Base-by-base conservation (phyloP, 75 land plant genomes). In the Selaginella tamariscina region DNA sequence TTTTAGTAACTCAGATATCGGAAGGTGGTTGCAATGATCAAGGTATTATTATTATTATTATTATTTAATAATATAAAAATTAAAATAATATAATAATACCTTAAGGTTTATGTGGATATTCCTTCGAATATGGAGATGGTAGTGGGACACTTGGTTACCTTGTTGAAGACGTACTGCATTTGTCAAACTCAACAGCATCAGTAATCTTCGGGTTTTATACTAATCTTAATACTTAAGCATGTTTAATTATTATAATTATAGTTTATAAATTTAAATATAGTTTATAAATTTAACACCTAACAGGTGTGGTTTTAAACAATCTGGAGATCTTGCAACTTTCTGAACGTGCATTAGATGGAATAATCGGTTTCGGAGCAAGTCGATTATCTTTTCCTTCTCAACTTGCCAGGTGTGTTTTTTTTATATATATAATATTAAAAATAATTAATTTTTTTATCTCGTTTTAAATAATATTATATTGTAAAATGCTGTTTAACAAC, bases 311-410 rank as follows among this genome's bases (percentile, higher is more conserved):
- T 54, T 68, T 55, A 75, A 72, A 33, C 87, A 86, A 70, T 68
- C 78, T 54, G 87, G 89, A 0, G 78, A 79, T 13, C 67, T 79
- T 39, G 28, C 73, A 72, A 39, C 23, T 81, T 55, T 79, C 80
- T 21, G 56, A 66, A 67, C 82, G 79, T 65, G 92, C 92, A 24
- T 71, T 88, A 56, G 92, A 88, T 82, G 92, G 92, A 23, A 83
- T 88, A 56, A 71, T 88, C 56, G 91, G 91, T 31, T 83, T 88
- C 79, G 91, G 91, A 56, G 78, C 80, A 71, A 66, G 87, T 56
- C 80, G 83, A 74, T 75, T 85, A 26, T 88, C 92, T 1, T 32
- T 85, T 56, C 60, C 82, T 57, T 88, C 92, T 59, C 92, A 88
- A 69, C 73, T 88, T 20, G 82, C 86, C n/a, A n/a, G n/a, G n/a